A percentile compares a stretch with the other conserved stretches of the same genome.
Conservation (phyloP, 139 green algal genomes). For the Tetratostichococcus sp. region DNA sequence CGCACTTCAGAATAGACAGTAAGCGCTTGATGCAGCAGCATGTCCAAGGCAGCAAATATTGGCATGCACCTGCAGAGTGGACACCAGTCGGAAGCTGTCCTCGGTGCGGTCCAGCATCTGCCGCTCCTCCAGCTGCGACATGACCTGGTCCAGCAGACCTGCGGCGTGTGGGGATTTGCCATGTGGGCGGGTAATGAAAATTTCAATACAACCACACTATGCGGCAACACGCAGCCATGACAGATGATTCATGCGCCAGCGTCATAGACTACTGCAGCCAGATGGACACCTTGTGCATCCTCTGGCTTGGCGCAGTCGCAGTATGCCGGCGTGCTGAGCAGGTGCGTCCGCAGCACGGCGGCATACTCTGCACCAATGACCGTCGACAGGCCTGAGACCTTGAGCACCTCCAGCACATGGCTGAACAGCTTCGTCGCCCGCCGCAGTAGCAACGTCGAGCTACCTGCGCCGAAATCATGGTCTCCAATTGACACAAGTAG, state of each 20-base stretch:
- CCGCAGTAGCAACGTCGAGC: constrained; percentile 21
- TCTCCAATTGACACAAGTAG: no score
- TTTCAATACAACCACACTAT: background rate
- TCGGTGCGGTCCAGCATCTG: constrained; percentile 18
- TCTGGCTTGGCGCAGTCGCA: constrained; percentile 6
- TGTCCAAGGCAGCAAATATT: no score
- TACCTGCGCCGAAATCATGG: constrained; percentile 12
- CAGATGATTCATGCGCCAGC: no score
- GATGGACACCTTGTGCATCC: constrained; percentile 20
- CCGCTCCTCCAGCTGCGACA: constrained; percentile 16
- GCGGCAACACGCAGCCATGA: no score
- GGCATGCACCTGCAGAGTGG: constrained; percentile 9
- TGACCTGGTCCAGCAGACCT: constrained; percentile 27
- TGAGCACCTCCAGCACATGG: constrained; percentile 33
- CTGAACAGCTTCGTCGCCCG: constrained; percentile 24
- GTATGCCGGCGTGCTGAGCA: constrained; percentile 31
- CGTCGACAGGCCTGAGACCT: constrained; percentile 10
- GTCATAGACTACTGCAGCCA: no score
- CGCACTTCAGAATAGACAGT: no score
- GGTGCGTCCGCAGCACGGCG: constrained; percentile 26
- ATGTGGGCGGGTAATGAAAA: background rate
- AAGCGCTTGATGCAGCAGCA: no score
- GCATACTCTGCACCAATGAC: constrained; percentile 28
- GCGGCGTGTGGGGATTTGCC: background rate
- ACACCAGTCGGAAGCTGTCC: constrained; percentile 22